Base-by-base conservation (phyloP, 768 basidiomycete genomes). In the Russula emetica region DNA sequence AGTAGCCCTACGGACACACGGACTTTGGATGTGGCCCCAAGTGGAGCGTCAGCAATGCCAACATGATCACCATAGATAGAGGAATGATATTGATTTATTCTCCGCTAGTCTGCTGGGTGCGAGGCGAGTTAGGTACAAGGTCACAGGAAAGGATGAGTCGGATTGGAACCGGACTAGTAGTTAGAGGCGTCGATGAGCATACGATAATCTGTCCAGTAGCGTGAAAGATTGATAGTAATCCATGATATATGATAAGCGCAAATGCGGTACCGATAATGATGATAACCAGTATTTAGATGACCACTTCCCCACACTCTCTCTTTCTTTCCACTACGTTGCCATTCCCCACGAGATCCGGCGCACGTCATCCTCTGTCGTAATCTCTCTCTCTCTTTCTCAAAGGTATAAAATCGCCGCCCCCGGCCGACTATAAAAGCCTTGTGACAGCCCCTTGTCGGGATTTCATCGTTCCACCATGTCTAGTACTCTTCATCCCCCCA, bases 401-500 rank as follows among this genome's bases (percentile, higher is more conserved):
- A 20, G 40, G 26, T 36, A 20, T 60, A 49, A 34, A 47, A 9
- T 32, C 22, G 8, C 57, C 10, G 38, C 38, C 63, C 58, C 52
- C 40, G 58, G 55, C 49, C 55, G 40, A 60, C 32, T 66, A 65
- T 66, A 68, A 62, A 60, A 50, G 22, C 34, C 40, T n/a, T 28
- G 28, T 40, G 30, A n/a, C 38, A 18, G 5, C 42, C 38, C 32
- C 28, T 26, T 62, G 49, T 59, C 45, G 20, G 36, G 40, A 14
- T 60, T 55, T n/a, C 62, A 58, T 58, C 61, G 18, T 34, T 59
- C 57, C 63, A 67, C 53, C 54, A 60, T 67, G 61, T 62, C 61
- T 30, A 32, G 32, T 9, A 69, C 71, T 34, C 72, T 92, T 58
- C 89, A 91, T 63, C 90, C 90, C 26, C 83, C 89, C 44, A 80